Conservation (phyloP, 192 early-diverging fungal genomes). For the Irineochytrium annulatum region DNA sequence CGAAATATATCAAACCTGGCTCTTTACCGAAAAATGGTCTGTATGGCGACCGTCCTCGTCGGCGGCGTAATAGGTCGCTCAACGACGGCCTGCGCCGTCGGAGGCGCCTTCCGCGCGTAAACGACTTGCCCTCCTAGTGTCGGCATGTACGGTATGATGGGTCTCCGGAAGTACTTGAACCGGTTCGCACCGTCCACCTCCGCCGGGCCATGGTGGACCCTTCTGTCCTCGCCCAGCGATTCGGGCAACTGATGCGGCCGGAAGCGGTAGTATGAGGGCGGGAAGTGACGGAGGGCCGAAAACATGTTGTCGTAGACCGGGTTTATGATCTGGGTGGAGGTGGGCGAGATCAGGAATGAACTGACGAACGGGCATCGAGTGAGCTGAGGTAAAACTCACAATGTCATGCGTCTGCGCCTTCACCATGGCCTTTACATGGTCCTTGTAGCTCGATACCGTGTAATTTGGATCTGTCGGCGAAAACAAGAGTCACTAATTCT, state of each 20-base stretch:
- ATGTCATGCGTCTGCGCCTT: constrained; percentile 46
- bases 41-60: constrained; percentile 42
- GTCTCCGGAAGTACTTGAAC: constrained; percentile 59
- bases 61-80: constrained; percentile 32
- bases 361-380: neutral
- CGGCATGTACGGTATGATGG: constrained; percentile 57
- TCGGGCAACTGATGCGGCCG: constrained; percentile 28
- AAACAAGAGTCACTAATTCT: too few species aligned
- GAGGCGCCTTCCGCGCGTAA: constrained; percentile 38
- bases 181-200: constrained; percentile 48
- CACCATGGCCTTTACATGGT: constrained; percentile 45
- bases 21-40: constrained; percentile 50
- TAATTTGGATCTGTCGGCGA: constrained; percentile 45
- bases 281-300: constrained; percentile 44
- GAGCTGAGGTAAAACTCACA: constrained; percentile 24
- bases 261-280: constrained; percentile 29
- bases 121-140: constrained; percentile 51
- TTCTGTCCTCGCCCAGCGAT: constrained; percentile 38
- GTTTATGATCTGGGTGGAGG: constrained; percentile 39
- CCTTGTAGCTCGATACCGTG: constrained; percentile 49
- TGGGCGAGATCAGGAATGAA: neutral
- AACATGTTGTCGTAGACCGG: constrained; percentile 59
- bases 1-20: neutral
- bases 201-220: constrained; percentile 13
- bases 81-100: constrained; percentile 8